These are phyloP conservation scores for Chaetomium sp. DNA, from an alignment of 2,329 filamentous ascomycete genomes.

Conservation along the genomic window DNA sequence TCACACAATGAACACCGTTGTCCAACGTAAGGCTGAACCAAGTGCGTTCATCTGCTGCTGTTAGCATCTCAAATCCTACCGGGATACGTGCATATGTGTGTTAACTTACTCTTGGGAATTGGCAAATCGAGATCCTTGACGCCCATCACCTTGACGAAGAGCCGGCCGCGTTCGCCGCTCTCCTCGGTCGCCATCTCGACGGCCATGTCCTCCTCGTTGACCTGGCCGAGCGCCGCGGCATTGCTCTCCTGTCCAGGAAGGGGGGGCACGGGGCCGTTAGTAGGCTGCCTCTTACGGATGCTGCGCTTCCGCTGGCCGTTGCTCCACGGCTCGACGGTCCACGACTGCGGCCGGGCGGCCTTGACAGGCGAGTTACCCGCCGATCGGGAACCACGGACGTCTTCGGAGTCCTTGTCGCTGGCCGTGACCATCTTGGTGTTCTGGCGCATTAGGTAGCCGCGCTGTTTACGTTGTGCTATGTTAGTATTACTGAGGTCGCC, in stretches of 20 bases:
- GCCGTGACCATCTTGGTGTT: slow-evolving; percentile 96
- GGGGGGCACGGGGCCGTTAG: slow-evolving; percentile 65
- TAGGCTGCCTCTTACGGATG: slow-evolving; percentile 50
- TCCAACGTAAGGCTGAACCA: slow-evolving; percentile 97
- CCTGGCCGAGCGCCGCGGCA: slow-evolving; percentile 56
- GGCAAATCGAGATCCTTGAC: slow-evolving; percentile 94
- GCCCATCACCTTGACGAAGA: slow-evolving; percentile 98
- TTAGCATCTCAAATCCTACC: slow-evolving; percentile 11
- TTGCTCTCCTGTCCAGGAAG: slow-evolving; percentile 85
- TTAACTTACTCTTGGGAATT: slow-evolving; percentile 71
- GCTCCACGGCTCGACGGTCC: slow-evolving; percentile 98
- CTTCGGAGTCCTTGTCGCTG: slow-evolving; percentile 64
- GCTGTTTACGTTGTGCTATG: slow-evolving; percentile 61
- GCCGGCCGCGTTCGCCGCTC: slow-evolving; percentile 75
- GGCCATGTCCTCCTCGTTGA: slow-evolving; percentile 61
- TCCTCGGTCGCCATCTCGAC: slow-evolving; percentile 60
- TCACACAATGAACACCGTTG: slow-evolving; percentile 96
- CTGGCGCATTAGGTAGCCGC: slow-evolving; percentile 96
- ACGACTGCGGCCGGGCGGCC: slow-evolving; percentile 77
- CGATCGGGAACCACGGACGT: slow-evolving; percentile 49
- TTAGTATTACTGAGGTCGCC: slow-evolving; percentile 47
- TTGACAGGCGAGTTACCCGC: slow-evolving; percentile 65
- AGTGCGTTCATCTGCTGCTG: slow-evolving; percentile 65
- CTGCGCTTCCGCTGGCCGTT: slow-evolving; percentile 63
- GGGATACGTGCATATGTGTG: not conserved